These are phyloP conservation scores for Nakaseomyces nivariensis DNA, from an alignment of 1,139 yeast species.

Conservation along the genomic window DNA sequence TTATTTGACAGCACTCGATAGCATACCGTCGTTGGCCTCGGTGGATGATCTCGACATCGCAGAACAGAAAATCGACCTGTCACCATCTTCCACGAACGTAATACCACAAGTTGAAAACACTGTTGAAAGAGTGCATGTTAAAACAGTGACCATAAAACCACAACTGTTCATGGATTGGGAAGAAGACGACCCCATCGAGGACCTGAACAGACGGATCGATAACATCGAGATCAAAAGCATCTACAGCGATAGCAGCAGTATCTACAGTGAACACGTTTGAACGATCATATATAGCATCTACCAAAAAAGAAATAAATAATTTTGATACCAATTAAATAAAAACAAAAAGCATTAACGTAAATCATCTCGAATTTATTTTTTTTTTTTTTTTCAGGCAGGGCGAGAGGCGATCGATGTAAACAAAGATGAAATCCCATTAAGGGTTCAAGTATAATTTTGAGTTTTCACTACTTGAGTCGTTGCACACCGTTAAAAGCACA, in stretches of 20 bases:
- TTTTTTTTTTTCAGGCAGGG: too few relatives aligned
- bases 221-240: slow-evolving; percentile 7
- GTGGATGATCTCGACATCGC: slow-evolving; percentile 6
- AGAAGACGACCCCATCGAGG: slow-evolving; percentile 5
- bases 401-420: too few relatives aligned
- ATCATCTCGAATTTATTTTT: too few relatives aligned
- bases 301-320: neutral
- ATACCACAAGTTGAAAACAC: slow-evolving; percentile 2
- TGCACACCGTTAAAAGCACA: neutral
- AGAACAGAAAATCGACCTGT: slow-evolving; percentile 2
- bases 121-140: neutral
- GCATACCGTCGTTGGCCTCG: slow-evolving; percentile 9
- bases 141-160: neutral
- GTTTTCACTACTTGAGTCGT: too few relatives aligned
- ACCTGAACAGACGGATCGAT: slow-evolving; percentile 12
- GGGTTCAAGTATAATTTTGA: too few relatives aligned
- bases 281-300: too few relatives aligned
- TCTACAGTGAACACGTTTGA: slow-evolving; percentile 7
- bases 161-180: neutral
- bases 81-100: slow-evolving; percentile 5
- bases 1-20: slow-evolving; percentile 11
- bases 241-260: slow-evolving; percentile 6
- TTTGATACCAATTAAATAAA: neutral
- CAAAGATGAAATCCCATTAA: too few relatives aligned
- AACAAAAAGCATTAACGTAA: too few relatives aligned